Conservation (phyloP, 2,329 filamentous ascomycete species). For the Scedosporium apiospermum region DNA sequence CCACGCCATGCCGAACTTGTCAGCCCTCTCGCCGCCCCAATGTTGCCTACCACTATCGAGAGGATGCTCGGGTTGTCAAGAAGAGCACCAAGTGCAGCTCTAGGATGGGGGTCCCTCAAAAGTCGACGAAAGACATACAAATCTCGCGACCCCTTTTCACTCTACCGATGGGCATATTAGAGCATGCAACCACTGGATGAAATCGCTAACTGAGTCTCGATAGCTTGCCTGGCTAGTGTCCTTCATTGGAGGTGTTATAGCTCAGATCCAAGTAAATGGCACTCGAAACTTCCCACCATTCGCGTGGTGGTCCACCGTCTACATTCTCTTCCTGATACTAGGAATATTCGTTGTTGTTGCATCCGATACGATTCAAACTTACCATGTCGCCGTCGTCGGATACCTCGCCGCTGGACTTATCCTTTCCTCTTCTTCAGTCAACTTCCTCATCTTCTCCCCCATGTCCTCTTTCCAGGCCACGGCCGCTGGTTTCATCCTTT, state of each 20-base stretch:
- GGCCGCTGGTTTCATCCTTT: conserved; percentile 83
- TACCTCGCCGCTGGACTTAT: conserved; percentile 79
- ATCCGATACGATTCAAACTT: conserved; percentile 75
- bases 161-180: too few relatives aligned
- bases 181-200: not conserved
- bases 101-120: too few relatives aligned
- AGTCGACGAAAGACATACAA: too few relatives aligned
- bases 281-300: conserved; percentile 63
- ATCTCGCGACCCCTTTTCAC: too few relatives aligned
- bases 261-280: conserved; percentile 34
- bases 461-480: conserved; percentile 71
- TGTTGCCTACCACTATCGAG: too few relatives aligned
- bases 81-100: too few relatives aligned
- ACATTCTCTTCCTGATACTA: conserved; percentile 72
- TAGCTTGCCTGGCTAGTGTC: conserved; percentile 94
- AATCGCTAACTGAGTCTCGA: conserved; percentile 13
- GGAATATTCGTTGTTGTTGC: conserved; percentile 77
- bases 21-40: too few relatives aligned
- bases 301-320: conserved; percentile 85
- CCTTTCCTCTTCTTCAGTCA: conserved; percentile 76
- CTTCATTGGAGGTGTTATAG: conserved; percentile 77
- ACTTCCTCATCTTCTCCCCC: conserved; percentile 71
- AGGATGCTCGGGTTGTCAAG: too few relatives aligned
- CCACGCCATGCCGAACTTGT: too few relatives aligned
- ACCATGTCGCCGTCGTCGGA: conserved; percentile 84